phyloP scores from a whole-genome alignment of 441 rosid genomes.

The Mallotus japonicus region DNA sequence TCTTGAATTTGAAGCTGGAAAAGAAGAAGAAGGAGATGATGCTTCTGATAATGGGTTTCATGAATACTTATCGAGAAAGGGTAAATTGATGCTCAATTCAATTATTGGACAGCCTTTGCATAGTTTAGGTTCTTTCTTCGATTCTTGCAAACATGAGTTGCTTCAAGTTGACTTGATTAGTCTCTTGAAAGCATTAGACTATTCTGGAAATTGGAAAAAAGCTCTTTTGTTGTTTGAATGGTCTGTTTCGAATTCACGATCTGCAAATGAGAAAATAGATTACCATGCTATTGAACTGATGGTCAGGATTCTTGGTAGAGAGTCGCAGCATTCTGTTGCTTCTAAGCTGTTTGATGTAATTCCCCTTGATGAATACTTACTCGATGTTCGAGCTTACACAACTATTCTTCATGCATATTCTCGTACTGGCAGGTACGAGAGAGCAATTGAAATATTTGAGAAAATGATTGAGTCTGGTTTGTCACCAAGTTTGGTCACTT shows the following conservation, averaged over 20 bases:
- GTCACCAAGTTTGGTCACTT: constrained; percentile 77
- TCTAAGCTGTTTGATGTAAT: constrained; percentile 67
- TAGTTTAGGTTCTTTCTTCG: constrained; percentile 47
- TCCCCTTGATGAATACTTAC: constrained; percentile 49
- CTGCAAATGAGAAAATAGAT: constrained; percentile 44
- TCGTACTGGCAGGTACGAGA: constrained; percentile 52
- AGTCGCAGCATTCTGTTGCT: constrained; percentile 66
- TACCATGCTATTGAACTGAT: constrained; percentile 52
- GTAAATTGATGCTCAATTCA: constrained; percentile 45
- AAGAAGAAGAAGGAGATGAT: constrained; percentile 22
- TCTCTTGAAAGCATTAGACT: constrained; percentile 60
- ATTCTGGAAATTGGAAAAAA: constrained; percentile 62
- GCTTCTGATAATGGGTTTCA: constrained; percentile 29
- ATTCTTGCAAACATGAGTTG: constrained; percentile 48
- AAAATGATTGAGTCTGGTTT: constrained; percentile 64
- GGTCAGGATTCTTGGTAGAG: constrained; percentile 74
- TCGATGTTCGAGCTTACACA: constrained; percentile 75
- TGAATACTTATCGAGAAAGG: constrained; percentile 50
- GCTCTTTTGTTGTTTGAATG: constrained; percentile 73
- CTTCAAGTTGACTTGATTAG: constrained; percentile 54
- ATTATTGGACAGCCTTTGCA: constrained; percentile 52
- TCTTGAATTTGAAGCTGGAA: constrained; percentile 25
- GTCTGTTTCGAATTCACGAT: constrained; percentile 36
- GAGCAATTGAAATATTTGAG: constrained; percentile 60
- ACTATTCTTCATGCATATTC: constrained; percentile 66